Base-by-base conservation (phyloP, 2,329 filamentous ascomycete genomes). In the Curvularia eragrostidis region DNA sequence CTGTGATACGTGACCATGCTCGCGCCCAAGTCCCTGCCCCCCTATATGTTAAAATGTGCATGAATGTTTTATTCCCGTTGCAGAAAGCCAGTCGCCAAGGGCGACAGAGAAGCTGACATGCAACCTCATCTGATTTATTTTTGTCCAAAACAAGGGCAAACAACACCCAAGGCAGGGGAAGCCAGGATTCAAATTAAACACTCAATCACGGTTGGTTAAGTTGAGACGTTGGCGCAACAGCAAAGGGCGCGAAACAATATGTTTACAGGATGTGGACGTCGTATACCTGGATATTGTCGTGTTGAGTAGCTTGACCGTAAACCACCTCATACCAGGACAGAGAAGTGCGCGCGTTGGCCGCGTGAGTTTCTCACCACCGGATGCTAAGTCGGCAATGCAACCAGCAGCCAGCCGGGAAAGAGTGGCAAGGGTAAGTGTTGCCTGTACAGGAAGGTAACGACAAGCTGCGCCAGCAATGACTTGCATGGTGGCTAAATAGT, bases 191-290 rank as follows among this genome's bases (percentile, higher is more conserved):
- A 61, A 28, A 54, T 57, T 57, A 43, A 42, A 28, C 28, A 32
- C 19, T 44, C 32, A 48, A 34, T 38, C 43, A 44, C 43, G 0
- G 32, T 30, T 32, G 39, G 41, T 66, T 56, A 63, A 69, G 44
- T 48, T 70, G 66, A 67, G 62, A 70, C 68, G 61, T 59, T 65
- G 64, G 67, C 60, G 49, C 48, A 28, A 30, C 9, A n/a, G 18
- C 39, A 53, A 50, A 39, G 42, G 36, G 24, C 9, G 32, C 18
- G 26, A 49, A 23, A 24, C 42, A 44, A 8, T 44, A 18, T 44
- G 23, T 44, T 23, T 23, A 53, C 58, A 56, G 58, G 52, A 58
- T 54, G 23, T 43, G 50, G 48, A 63, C 48, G 60, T 54, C 56
- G 63, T 55, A 61, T 66, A 43, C 58, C 56, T 23, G 54, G 23